phyloP scores from a whole-genome alignment of 306 rosid genomes.

The Castanea crenata region DNA sequence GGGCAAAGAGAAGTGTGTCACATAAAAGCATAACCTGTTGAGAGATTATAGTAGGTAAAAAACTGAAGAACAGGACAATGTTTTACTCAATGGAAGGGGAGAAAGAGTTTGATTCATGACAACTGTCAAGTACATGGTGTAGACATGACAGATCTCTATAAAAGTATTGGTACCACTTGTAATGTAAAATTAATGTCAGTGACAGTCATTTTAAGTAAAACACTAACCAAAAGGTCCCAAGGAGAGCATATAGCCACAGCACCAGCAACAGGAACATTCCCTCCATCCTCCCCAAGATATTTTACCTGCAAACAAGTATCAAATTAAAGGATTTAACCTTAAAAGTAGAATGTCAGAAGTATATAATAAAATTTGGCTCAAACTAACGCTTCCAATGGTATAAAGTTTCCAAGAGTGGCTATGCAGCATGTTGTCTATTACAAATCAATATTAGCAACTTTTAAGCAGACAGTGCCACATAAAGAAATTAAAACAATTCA shows the following conservation, averaged over 20 bases:
- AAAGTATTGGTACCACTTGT: constrained; percentile 4
- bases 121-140: not conserved
- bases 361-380: not conserved
- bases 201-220: constrained; percentile 19
- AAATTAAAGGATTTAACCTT: constrained; percentile 12
- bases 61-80: not conserved
- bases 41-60: not conserved
- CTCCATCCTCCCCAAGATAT: constrained; percentile 95
- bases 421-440: not conserved
- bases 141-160: not conserved
- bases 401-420: not conserved
- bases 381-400: not conserved
- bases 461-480: no score
- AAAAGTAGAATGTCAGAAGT: not conserved
- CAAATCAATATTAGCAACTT: not conserved
- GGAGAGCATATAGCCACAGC: constrained; percentile 93
- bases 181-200: constrained; percentile 6
- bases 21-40: not conserved
- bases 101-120: not conserved
- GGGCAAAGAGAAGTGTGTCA: not conserved
- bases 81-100: not conserved
- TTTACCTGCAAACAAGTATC: constrained; percentile 59
- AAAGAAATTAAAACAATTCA: not conserved
- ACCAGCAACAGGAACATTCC: constrained; percentile 72
- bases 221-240: constrained; percentile 97